Evolutionary conservation across 768 basidiomycete species (phyloP), one percentile per base, ranked within the genome.

Genomic region (Mycena rosella): DNA sequence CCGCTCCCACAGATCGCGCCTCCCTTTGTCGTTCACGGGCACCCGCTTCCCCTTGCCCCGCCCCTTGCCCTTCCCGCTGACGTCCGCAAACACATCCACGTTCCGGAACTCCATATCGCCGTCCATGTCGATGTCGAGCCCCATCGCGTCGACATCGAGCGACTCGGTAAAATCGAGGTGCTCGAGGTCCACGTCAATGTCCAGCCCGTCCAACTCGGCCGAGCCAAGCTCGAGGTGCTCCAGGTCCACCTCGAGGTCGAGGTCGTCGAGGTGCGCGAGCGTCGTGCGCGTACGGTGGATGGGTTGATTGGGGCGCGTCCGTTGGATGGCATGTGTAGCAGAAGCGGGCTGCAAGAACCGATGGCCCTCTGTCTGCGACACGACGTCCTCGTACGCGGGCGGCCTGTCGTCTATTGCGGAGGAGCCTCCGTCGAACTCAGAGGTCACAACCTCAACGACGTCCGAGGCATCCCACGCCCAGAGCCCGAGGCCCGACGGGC

Each of bases 161-260:
- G 69, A 42, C 20, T 66, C 56, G 36, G 48, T 62, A 5, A 70
- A 32, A 13, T 70, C 69, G 22, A 70, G 65, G 51, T 54, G 56
- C 54, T 67, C 69, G 27, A 71, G 62, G 38, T 67, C 69, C 26
- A 67, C 65, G 2, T 71, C 69, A 13, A 71, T 59, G 48, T 70
- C 61, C 38, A 64, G 38, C 8, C 38, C 59, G 9, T 67, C 65
- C 32, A 61, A 36, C 30, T 36, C 48, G n/a, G 48, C 64, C 20
- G 55, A 2, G 36, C 60, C 57, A 18, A 59, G 30, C 30, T 65
- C 68, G 22, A 69, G 57, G 38, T 63, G 61, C 42, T 63, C 61
- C 36, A 67, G 26, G 30, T 60, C 52, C n/a, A 44, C 20, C 42
- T 44, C 42, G 20, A 44, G 42, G n/a, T 44, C 42, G 20, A 44